These are phyloP conservation scores for Tuber umbilicatum DNA, from an alignment of 495 filamentous ascomycete genomes.

Conservation along the genomic window DNA sequence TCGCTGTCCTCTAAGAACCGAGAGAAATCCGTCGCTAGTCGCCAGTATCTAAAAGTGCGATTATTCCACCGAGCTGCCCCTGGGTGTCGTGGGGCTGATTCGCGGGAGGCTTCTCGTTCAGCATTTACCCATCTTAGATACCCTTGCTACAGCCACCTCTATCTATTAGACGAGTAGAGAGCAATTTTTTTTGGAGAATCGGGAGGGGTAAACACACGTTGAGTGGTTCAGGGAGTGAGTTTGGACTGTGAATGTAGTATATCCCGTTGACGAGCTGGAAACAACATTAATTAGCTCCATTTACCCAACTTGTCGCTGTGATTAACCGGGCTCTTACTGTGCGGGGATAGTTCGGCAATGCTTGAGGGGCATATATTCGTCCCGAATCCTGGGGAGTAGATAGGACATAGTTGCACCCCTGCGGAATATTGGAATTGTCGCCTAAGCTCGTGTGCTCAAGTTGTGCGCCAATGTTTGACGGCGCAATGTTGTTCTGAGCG, in stretches of 20 bases:
- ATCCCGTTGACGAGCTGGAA: constrained; percentile 28
- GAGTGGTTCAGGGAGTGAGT: constrained; percentile 30
- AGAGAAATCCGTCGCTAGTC: constrained; percentile 29
- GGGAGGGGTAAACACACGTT: constrained; percentile 17
- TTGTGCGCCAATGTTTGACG: constrained; percentile 7
- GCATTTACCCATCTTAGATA: constrained; percentile 24
- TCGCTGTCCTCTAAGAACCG: constrained; percentile 18
- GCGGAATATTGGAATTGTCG: neutral
- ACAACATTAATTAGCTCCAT: constrained; percentile 3
- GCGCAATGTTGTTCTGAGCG: neutral
- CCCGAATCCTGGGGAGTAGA: constrained; percentile 9
- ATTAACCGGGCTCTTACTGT: constrained; percentile 16
- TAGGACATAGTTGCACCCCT: constrained; percentile 7
- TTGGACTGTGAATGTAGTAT: constrained; percentile 27
- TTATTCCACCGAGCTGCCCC: constrained; percentile 34
- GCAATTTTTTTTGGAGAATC: neutral
- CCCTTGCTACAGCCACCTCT: constrained; percentile 23
- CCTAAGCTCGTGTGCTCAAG: neutral
- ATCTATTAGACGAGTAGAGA: neutral
- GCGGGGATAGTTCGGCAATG: constrained; percentile 11
- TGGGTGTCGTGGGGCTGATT: constrained; percentile 12
- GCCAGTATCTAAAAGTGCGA: constrained; percentile 33
- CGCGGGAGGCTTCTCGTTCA: constrained; percentile 23
- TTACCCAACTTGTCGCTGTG: neutral
- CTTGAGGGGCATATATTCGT: neutral